phyloP scores from a whole-genome alignment of 108 stramenopile genomes.

The Skeletonema potamos region DNA sequence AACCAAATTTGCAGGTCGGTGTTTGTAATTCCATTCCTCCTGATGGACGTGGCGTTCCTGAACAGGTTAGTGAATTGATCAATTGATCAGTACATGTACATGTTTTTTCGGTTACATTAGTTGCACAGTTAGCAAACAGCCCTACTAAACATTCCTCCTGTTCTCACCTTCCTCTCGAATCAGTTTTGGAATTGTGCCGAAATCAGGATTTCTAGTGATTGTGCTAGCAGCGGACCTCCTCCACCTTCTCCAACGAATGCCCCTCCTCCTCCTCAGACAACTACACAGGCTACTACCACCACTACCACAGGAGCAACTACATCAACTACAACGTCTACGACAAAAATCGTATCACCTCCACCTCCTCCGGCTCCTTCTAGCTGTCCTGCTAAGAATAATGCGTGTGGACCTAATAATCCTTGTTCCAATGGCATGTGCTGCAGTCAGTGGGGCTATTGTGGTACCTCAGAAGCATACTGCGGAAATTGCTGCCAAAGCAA shows the following conservation, averaged over 20 bases:
- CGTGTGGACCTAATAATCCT: neutral
- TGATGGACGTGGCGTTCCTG: neutral
- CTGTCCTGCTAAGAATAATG: neutral
- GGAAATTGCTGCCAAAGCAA: conserved; percentile 32
- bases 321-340: neutral
- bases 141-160: neutral
- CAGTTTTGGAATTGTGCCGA: neutral
- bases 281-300: neutral
- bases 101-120: no score
- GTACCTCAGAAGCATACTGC: conserved; percentile 31
- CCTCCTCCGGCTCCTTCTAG: neutral
- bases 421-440: conserved; percentile 25
- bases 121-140: neutral
- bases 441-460: conserved; percentile 52
- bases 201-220: neutral
- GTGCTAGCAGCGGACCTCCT: neutral
- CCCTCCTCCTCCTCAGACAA: neutral
- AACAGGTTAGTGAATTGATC: neutral
- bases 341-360: neutral
- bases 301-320: neutral
- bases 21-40: neutral
- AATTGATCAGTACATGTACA: neutral
- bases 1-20: neutral
- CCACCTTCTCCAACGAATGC: neutral
- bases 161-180: neutral